Percentiles rank a stretch among this genome's conserved stretches.
phyloP scores from a whole-genome alignment of 805 yeast genomes.

The Saturnispora quitensis region DNA sequence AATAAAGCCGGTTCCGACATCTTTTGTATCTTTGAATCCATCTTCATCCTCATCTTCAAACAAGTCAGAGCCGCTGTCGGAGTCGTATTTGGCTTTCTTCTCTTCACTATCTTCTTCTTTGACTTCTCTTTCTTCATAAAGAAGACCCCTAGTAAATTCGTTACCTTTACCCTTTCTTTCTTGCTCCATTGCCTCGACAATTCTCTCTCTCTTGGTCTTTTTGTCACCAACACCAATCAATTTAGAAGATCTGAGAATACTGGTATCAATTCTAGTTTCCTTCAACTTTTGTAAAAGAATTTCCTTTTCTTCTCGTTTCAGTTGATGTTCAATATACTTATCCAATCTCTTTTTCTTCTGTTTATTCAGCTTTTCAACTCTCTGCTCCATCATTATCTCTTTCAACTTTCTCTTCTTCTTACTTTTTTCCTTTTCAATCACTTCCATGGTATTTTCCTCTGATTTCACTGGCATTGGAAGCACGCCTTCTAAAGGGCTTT shows the following conservation, averaged over 20 bases:
- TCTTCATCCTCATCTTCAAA: conserved; percentile 7
- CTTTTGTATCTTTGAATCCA: conserved; percentile 27
- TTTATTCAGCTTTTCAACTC: conserved; percentile 59
- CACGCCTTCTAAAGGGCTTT: background rate
- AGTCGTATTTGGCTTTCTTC: conserved; percentile 25
- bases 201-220: conserved; percentile 54
- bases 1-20: conserved; percentile 38
- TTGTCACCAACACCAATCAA: conserved; percentile 60
- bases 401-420: conserved; percentile 57
- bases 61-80: conserved; percentile 17
- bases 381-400: conserved; percentile 47
- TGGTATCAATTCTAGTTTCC: conserved; percentile 60
- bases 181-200: conserved; percentile 63
- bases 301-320: conserved; percentile 82
- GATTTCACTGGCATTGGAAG: background rate
- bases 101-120: conserved; percentile 31
- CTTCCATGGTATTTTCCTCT: conserved; percentile 36
- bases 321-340: conserved; percentile 85
- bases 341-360: conserved; percentile 74
- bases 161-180: conserved; percentile 67
- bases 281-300: conserved; percentile 64
- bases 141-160: conserved; percentile 48
- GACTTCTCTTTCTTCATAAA: conserved; percentile 61
- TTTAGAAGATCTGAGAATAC: conserved; percentile 62
- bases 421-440: conserved; percentile 48